phyloP scores from a whole-genome alignment of 1,139 yeast genomes.

The Geotrichum fermentans region DNA sequence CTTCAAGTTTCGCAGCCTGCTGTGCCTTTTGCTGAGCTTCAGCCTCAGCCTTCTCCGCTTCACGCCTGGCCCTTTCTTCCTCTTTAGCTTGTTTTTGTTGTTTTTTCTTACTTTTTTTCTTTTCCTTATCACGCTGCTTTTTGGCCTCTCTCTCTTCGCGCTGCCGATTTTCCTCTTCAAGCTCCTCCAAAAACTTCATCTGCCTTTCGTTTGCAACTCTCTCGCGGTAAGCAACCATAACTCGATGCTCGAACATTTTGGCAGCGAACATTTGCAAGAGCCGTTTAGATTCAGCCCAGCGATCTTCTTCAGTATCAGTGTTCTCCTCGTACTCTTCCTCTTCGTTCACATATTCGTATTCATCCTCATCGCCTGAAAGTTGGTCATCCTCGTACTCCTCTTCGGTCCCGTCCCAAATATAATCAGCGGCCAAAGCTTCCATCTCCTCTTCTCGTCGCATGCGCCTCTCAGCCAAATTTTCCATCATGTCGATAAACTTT shows the following conservation, averaged over 20 bases:
- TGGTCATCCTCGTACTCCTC: slow-evolving; percentile 38
- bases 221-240: slow-evolving; percentile 67
- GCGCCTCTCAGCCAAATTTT: slow-evolving; percentile 58
- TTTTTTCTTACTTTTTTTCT: slow-evolving; percentile 72
- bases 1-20: slow-evolving; percentile 53
- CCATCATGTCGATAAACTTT: slow-evolving; percentile 73
- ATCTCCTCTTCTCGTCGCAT: slow-evolving; percentile 46
- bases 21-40: slow-evolving; percentile 45
- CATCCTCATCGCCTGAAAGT: slow-evolving; percentile 25
- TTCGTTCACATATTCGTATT: slow-evolving; percentile 23
- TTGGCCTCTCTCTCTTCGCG: slow-evolving; percentile 68
- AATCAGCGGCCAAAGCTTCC: slow-evolving; percentile 35
- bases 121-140: slow-evolving; percentile 67
- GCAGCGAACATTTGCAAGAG: slow-evolving; percentile 73
- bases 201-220: slow-evolving; percentile 71
- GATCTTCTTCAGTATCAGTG: slow-evolving; percentile 56
- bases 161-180: slow-evolving; percentile 69
- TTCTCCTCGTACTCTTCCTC: slow-evolving; percentile 33
- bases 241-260: slow-evolving; percentile 64
- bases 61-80: slow-evolving; percentile 60
- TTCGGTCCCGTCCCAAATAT: slow-evolving; percentile 39
- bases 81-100: slow-evolving; percentile 67
- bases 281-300: slow-evolving; percentile 70
- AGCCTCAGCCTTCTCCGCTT: slow-evolving; percentile 49
- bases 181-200: slow-evolving; percentile 65